Conservation (phyloP, 2,329 filamentous ascomycete genomes). For the Cladosporium austrohemisphaericum region DNA sequence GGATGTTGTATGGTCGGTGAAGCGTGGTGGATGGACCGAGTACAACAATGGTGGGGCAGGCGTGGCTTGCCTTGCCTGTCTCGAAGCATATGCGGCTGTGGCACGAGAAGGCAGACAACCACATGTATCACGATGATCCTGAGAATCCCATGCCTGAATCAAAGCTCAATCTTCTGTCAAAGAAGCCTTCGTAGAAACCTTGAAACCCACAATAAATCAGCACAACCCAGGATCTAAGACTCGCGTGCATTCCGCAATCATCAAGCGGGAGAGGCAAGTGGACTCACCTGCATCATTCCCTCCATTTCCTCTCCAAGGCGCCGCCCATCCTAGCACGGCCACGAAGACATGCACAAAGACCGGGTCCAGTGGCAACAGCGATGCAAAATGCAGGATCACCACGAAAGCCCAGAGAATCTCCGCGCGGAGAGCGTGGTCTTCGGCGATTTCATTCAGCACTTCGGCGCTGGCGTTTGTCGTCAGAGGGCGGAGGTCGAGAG, state of each 20-base stretch:
- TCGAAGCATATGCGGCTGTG: too few relatives aligned
- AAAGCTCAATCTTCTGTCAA: neutral
- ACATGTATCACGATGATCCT: neutral
- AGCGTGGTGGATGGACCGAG: too few relatives aligned
- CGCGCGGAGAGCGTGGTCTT: constrained; percentile 11
- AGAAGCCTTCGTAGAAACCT: neutral
- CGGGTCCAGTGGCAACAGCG: constrained; percentile 20
- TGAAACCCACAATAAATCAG: neutral
- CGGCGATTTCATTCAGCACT: constrained; percentile 1
- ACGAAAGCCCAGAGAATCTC: constrained; percentile 22
- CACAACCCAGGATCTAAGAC: too few relatives aligned
- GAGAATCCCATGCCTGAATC: neutral
- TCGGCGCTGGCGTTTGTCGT: constrained; percentile 4
- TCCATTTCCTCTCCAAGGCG: neutral
- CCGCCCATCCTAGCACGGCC: constrained; percentile 16
- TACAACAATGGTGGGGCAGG: too few relatives aligned
- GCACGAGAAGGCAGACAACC: neutral
- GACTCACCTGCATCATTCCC: too few relatives aligned
- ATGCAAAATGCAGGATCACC: constrained; percentile 22
- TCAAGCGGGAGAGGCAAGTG: too few relatives aligned
- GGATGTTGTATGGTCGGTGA: neutral
- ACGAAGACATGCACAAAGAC: constrained; percentile 22
- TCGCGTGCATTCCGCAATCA: too few relatives aligned
- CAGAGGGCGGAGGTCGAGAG: constrained; percentile 13
- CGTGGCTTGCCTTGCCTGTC: too few relatives aligned